Conservation (phyloP, 805 yeast species). For the Blastobotrys peoriensis region DNA sequence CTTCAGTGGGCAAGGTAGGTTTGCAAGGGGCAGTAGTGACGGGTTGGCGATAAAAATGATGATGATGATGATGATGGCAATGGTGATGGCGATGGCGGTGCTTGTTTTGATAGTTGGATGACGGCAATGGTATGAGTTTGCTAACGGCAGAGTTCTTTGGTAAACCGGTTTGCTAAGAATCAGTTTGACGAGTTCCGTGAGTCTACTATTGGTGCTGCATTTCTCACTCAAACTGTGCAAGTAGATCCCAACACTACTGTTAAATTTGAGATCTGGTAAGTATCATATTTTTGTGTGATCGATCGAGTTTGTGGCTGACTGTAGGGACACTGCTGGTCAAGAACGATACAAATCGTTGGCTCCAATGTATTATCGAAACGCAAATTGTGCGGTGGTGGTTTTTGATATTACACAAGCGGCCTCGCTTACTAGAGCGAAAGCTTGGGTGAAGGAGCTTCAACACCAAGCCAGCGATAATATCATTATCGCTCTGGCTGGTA, state of each 20-base stretch:
- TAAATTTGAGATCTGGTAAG: slow-evolving; percentile 44
- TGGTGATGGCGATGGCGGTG: no score
- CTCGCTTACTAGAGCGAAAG: slow-evolving; percentile 72
- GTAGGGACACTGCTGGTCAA: slow-evolving; percentile 95
- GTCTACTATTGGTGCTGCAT: slow-evolving; percentile 98
- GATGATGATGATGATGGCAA: no score
- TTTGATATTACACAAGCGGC: slow-evolving; percentile 65
- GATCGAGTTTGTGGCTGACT: not conserved
- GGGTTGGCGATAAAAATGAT: no score
- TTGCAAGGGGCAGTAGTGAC: no score
- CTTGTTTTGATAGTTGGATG: no score
- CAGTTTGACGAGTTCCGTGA: slow-evolving; percentile 73
- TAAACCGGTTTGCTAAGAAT: slow-evolving; percentile 67
- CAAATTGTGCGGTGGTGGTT: slow-evolving; percentile 80
- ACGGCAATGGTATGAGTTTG: not conserved
- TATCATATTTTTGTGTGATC: not conserved
- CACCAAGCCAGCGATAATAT: slow-evolving; percentile 71
- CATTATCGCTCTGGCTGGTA: slow-evolving; percentile 82
- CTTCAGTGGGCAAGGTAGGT: slow-evolving; percentile 68
- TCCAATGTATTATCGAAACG: slow-evolving; percentile 77
- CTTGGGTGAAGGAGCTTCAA: slow-evolving; percentile 89
- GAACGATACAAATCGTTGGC: slow-evolving; percentile 78
- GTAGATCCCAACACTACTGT: slow-evolving; percentile 39
- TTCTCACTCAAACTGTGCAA: slow-evolving; percentile 71
- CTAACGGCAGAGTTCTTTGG: slow-evolving; percentile 56